Conservation (phyloP, 208 protist species). For the Wallacemonas sp. region DNA sequence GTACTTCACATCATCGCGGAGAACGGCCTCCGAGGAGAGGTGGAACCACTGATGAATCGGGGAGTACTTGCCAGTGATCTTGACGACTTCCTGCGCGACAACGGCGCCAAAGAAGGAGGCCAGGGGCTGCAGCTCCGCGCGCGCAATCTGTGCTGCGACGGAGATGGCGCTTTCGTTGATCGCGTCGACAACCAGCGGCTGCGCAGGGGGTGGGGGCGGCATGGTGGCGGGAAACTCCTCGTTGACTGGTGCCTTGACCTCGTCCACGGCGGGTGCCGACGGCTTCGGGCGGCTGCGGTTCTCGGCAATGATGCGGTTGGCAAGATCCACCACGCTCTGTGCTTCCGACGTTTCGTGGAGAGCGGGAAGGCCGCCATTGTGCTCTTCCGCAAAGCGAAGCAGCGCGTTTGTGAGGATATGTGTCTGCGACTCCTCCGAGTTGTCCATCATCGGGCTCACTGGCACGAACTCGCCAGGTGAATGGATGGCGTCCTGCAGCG, state of each 20-base stretch:
- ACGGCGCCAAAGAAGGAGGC: slow-evolving; percentile 94
- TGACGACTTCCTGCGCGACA: slow-evolving; percentile 97
- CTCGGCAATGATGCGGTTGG: slow-evolving; percentile 51
- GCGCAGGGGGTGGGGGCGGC: slow-evolving; percentile 59
- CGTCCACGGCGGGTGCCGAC: background rate
- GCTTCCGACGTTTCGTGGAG: slow-evolving; percentile 70
- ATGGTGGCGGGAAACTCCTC: slow-evolving; percentile 61
- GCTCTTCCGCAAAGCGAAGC: slow-evolving; percentile 66
- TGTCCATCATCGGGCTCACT: slow-evolving; percentile 88
- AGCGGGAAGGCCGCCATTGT: slow-evolving; percentile 51
- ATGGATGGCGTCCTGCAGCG: slow-evolving; percentile 51
- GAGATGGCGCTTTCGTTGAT: slow-evolving; percentile 55
- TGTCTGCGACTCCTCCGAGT: slow-evolving; percentile 69
- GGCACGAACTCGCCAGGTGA: slow-evolving; percentile 68
- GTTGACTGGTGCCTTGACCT: slow-evolving; percentile 24
- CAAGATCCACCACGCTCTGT: slow-evolving; percentile 51
- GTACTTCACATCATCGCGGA: slow-evolving; percentile 53
- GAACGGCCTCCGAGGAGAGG: slow-evolving; percentile 88
- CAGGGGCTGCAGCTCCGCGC: slow-evolving; percentile 87
- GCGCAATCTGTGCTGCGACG: slow-evolving; percentile 53
- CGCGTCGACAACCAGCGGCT: slow-evolving; percentile 55
- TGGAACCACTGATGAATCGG: slow-evolving; percentile 96
- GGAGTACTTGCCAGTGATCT: slow-evolving; percentile 96
- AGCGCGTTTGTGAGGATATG: slow-evolving; percentile 67
- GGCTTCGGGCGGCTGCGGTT: slow-evolving; percentile 40